Evolutionary conservation across 2,329 filamentous ascomycete species (phyloP), one percentile per base, ranked within the genome.

Genomic region (Colletotrichum eleusines): DNA sequence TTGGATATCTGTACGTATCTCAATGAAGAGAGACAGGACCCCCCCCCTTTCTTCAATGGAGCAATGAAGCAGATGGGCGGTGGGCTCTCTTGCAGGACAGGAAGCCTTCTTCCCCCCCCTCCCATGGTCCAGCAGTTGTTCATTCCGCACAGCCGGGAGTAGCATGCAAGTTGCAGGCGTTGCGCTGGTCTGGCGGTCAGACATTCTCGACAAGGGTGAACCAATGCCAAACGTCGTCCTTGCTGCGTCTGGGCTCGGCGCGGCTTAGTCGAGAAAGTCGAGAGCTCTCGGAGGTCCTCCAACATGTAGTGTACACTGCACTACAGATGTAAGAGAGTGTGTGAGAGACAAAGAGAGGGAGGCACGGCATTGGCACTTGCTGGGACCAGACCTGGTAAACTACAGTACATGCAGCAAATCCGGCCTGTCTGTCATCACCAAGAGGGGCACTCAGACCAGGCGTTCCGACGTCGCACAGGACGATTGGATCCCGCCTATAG

Each of bases 401-500:
- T 51, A 14, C n/a, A 51, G 5, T 50, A 67, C 57, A 38, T 71
- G 40, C 35, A 58, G 44, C n/a, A 54, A 58, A 44, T 53, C 44
- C 58, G 51, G 48, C 44, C 68, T 63, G 63, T 58, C 57, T 46
- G 50, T 67, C 68, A 67, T 71, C 58, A 68, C 58, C 58, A 53
- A 67, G 68, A 71, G 63, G 63, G 69, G 66, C 69, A 71, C 65
- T 71, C 59, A 63, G 65, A 69, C 65, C 66, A 72, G 55, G 65
- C 55, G 65, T 72, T 72, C 69, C 66, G 69, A 65, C 69, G 69
- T 69, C 46, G 69, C 69, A 72, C 59, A 72, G 40, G 48, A 57
- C 66, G 55, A 69, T 60, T 69, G 59, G 66, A 64, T 63, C 66
- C 65, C 69, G 69, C 69, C 59, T 69, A 69, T 63, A 59, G 69